These are phyloP conservation scores for Fusarium haematococcum DNA, from an alignment of 2,329 filamentous ascomycete species.

Conservation along the genomic window DNA sequence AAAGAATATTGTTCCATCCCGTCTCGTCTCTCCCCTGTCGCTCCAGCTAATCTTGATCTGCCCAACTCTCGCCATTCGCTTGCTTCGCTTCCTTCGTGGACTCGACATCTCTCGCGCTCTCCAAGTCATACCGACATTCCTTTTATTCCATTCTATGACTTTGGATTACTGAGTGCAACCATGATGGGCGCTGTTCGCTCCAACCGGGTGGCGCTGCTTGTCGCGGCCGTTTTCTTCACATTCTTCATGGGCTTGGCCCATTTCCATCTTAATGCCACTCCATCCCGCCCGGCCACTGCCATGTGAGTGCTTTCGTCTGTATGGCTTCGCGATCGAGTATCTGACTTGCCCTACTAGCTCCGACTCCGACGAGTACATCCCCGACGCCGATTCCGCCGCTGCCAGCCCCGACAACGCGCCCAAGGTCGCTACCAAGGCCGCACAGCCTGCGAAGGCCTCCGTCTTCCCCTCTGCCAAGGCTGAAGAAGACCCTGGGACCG, in stretches of 20 bases:
- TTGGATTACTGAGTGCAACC: not conserved
- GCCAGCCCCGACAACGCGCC: not conserved
- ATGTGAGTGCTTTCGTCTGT: not conserved
- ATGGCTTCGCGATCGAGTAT: not conserved
- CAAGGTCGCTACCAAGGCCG: not conserved
- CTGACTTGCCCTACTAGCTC: not conserved
- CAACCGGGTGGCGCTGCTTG: conserved; percentile 12
- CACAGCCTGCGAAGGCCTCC: not conserved
- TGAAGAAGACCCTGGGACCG: not conserved
- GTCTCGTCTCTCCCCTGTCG: not conserved
- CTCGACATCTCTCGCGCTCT: not conserved
- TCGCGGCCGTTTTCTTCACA: conserved; percentile 20
- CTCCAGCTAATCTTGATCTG: not conserved
- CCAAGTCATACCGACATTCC: not conserved
- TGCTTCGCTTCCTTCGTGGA: not conserved
- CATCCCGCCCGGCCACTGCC: not conserved
- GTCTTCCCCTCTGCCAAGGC: not conserved
- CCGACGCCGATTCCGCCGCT: not conserved
- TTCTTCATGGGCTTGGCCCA: conserved; percentile 21
- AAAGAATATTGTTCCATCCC: not conserved
- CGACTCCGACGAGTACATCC: not conserved
- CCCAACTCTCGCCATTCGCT: not conserved
- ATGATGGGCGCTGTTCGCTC: conserved; percentile 20
- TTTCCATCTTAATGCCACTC: not conserved
- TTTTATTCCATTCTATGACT: conserved; percentile 4